Evolutionary conservation across 306 rosid species (phyloP).

Genomic region (Trichosanthes cucumerina): DNA sequence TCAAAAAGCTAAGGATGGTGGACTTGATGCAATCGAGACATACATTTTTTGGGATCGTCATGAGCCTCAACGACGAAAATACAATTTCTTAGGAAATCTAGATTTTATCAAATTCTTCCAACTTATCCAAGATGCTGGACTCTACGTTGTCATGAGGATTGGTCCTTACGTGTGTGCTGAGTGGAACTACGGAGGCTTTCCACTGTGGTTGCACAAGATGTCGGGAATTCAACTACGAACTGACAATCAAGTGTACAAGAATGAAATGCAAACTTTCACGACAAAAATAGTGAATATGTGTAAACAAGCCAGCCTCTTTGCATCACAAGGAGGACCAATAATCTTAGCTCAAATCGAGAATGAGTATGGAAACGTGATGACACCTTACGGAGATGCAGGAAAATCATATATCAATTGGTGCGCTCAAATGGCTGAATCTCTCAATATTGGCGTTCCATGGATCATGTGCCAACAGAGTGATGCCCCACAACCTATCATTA

Average conservation of each 20-base stretch:
- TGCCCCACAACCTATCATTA: conserved; percentile 80
- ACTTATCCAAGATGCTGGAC: conserved; percentile 58
- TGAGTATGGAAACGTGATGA: conserved; percentile 53
- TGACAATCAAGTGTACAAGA: conserved; percentile 60
- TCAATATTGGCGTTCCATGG: conserved; percentile 69
- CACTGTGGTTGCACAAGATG: conserved; percentile 62
- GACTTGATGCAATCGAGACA: conserved; percentile 10
- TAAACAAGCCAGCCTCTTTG: conserved; percentile 55
- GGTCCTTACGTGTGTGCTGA: conserved; percentile 78
- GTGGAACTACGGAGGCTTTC: conserved; percentile 73
- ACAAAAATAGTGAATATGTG: conserved; percentile 42
- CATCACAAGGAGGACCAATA: conserved; percentile 87
- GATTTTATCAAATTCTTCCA: conserved; percentile 53
- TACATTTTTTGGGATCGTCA: conserved; percentile 14
- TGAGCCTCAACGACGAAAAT: conserved; percentile 19
- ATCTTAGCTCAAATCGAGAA: conserved; percentile 77
- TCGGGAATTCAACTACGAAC: conserved; percentile 55
- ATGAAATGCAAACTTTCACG: conserved; percentile 67
- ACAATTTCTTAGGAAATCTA: conserved; percentile 46
- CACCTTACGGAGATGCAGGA: conserved; percentile 35
- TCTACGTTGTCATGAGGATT: conserved; percentile 59
- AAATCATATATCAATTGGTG: conserved; percentile 48
- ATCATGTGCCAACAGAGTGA: conserved; percentile 79
- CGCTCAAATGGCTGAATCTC: conserved; percentile 63
- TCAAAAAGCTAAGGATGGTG: conserved; percentile 2